Conservation (phyloP, 495 filamentous ascomycete genomes). For the Margaritispora aquatica region DNA sequence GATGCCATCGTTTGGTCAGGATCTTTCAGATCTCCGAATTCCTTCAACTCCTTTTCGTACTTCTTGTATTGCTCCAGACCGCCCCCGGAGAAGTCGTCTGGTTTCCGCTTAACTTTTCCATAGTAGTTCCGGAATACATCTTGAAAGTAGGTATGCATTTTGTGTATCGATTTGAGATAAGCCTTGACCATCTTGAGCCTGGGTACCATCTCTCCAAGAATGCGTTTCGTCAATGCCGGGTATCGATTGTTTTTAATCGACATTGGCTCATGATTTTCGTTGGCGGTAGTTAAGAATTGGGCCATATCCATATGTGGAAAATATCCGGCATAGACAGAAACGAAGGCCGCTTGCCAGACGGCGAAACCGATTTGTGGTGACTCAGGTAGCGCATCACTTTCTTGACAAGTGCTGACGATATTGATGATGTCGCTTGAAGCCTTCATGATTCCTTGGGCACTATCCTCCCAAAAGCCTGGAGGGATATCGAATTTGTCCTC, state of each 20-base stretch:
- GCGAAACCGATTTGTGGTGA: constrained; percentile 77
- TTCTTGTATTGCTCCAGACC: constrained; percentile 67
- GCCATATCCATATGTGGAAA: constrained; percentile 76
- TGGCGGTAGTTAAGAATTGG: constrained; percentile 43
- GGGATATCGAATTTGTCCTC: constrained; percentile 45
- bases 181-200: constrained; percentile 65
- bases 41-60: constrained; percentile 25
- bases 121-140: constrained; percentile 56
- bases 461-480: constrained; percentile 64
- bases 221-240: constrained; percentile 33
- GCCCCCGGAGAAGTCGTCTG: constrained; percentile 28
- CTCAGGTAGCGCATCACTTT: constrained; percentile 64
- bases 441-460: constrained; percentile 66
- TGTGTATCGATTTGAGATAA: constrained; percentile 61
- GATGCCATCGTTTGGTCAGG: constrained; percentile 12
- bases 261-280: background rate
- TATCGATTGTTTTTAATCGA: constrained; percentile 23
- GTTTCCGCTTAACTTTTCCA: constrained; percentile 3
- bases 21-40: constrained; percentile 24
- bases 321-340: constrained; percentile 60
- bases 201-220: constrained; percentile 52
- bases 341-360: constrained; percentile 72
- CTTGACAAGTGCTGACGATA: constrained; percentile 66
- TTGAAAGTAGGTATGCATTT: constrained; percentile 62
- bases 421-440: constrained; percentile 71